These are phyloP conservation scores for Isatis lusitanica DNA, from an alignment of 441 rosid genomes.

Conservation along the genomic window DNA sequence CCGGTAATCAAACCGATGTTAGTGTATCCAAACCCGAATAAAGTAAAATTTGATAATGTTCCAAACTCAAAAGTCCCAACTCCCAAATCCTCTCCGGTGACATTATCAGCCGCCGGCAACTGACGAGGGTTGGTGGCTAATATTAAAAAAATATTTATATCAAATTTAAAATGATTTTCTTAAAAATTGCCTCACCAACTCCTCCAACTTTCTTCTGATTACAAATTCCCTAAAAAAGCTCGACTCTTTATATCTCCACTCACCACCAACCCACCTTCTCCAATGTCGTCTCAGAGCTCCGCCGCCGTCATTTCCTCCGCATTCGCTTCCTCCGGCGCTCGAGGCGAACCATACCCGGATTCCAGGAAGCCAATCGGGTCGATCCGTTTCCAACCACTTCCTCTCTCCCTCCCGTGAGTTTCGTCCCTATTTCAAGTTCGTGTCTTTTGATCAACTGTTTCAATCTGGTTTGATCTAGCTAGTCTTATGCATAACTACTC, in stretches of 20 bases:
- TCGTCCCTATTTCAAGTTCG: neutral
- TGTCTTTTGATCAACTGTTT: neutral
- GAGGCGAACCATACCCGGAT: conserved; percentile 12
- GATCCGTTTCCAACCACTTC: conserved; percentile 42
- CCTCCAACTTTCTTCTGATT: neutral
- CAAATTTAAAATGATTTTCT: neutral
- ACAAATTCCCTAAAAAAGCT: conserved; percentile 4
- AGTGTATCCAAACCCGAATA: neutral
- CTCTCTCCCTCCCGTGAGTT: conserved; percentile 46
- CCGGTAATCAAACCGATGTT: neutral
- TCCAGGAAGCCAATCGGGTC: conserved; percentile 33
- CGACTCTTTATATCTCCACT: neutral
- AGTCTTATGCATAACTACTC: neutral
- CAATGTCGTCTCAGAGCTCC: conserved; percentile 33
- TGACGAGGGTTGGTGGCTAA: conserved; percentile 15
- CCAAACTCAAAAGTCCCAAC: too few species aligned
- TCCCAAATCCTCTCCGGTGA: neutral
- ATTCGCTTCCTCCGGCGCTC: neutral
- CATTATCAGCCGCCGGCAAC: conserved; percentile 25
- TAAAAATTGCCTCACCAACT: conserved; percentile 22
- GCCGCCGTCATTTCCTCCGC: conserved; percentile 24
- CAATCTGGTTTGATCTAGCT: neutral
- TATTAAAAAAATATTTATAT: neutral
- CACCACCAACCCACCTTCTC: conserved; percentile 35
- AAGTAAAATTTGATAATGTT: neutral